phyloP scores from a whole-genome alignment of 257 asterid genomes.

The Solanum pennellii region DNA sequence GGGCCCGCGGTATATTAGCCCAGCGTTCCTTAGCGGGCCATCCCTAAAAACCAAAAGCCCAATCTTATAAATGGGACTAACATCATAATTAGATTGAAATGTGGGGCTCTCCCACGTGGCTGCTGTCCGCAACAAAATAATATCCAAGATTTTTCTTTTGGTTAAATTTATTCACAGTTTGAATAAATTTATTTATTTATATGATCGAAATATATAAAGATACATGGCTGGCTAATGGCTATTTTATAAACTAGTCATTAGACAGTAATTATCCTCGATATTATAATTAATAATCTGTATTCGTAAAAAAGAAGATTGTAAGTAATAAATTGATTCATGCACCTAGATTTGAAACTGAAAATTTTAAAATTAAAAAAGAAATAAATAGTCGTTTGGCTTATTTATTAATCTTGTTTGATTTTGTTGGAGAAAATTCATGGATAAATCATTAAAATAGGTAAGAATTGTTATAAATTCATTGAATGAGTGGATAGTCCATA shows the following conservation, averaged over 20 bases:
- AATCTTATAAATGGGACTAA: not conserved
- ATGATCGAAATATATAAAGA: no score
- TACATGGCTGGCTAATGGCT: not conserved
- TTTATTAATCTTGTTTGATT: no score
- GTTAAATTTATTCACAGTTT: not conserved
- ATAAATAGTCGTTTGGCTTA: not conserved
- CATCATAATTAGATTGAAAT: not conserved
- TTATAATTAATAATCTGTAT: not conserved
- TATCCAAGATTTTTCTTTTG: not conserved
- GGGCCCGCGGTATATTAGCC: not conserved
- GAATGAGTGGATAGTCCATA: no score
- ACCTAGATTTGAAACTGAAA: no score
- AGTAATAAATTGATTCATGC: not conserved
- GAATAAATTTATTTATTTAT: no score
- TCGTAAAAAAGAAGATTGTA: not conserved
- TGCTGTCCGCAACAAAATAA: not conserved
- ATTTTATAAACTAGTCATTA: not conserved
- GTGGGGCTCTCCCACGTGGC: conserved; percentile 11
- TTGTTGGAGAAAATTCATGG: no score
- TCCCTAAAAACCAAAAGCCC: not conserved
- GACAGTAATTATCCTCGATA: not conserved
- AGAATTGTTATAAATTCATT: no score
- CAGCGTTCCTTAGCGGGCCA: not conserved
- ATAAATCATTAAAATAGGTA: no score
- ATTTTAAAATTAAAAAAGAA: not conserved